These are phyloP conservation scores for Dipodascus geniculatus DNA, from an alignment of 805 yeast species.

Conservation along the genomic window DNA sequence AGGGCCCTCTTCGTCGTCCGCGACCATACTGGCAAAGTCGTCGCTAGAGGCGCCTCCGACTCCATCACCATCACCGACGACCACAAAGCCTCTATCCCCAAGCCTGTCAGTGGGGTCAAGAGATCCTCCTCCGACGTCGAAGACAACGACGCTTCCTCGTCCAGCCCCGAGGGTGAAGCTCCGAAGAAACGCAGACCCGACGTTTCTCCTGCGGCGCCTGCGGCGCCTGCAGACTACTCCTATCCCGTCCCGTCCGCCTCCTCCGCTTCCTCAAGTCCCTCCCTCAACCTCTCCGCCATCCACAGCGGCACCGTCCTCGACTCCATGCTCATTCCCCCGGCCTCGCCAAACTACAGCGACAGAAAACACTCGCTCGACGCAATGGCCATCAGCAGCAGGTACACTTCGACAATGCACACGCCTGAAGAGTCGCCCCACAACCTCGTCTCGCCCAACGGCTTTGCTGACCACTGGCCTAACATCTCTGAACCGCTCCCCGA, in stretches of 20 bases:
- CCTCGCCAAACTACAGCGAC: not conserved
- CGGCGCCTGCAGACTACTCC: too few species aligned
- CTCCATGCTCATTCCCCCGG: not conserved
- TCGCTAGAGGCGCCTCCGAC: slow-evolving; percentile 61
- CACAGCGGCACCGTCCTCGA: not conserved
- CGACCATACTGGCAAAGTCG: slow-evolving; percentile 45
- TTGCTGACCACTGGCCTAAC: not conserved
- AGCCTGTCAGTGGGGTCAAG: not conserved
- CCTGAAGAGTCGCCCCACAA: not conserved
- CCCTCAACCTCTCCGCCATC: not conserved
- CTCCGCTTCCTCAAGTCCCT: not conserved
- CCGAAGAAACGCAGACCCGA: not conserved
- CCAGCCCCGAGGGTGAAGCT: not conserved
- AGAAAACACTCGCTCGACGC: not conserved
- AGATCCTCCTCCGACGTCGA: not conserved
- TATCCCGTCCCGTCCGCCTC: too few species aligned
- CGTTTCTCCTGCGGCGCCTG: not conserved
- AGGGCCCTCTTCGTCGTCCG: slow-evolving; percentile 37
- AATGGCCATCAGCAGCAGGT: not conserved
- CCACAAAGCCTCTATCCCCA: slow-evolving; percentile 43
- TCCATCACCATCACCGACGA: slow-evolving; percentile 91
- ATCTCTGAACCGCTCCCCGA: slow-evolving; percentile 29
- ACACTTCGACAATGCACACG: not conserved
- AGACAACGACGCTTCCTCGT: not conserved
- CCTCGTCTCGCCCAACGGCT: not conserved